Evolutionary conservation across 495 filamentous ascomycete genomes (phyloP).

Genomic region (Penicillium goetzii): DNA sequence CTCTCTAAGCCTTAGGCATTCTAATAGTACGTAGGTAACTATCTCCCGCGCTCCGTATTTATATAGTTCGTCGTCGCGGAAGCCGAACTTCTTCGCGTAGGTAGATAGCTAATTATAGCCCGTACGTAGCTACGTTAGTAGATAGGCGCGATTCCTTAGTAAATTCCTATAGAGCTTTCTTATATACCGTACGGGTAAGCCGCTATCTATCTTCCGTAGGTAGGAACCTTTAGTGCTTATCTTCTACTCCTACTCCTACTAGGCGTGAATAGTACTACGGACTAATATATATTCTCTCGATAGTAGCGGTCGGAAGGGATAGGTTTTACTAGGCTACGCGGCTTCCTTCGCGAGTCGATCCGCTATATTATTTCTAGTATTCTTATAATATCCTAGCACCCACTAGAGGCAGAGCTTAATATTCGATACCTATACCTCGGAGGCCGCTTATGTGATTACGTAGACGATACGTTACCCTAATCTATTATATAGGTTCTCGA

Average conservation of each 20-base stretch:
- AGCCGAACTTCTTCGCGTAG: no score
- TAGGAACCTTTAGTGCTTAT: slow-evolving; percentile 13
- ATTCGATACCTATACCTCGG: slow-evolving; percentile 17
- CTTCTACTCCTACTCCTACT: slow-evolving; percentile 26
- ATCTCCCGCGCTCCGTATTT: no score
- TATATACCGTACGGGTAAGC: slow-evolving; percentile 20
- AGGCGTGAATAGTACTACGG: slow-evolving; percentile 6
- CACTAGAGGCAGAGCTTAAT: slow-evolving; percentile 25
- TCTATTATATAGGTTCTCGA: slow-evolving; percentile 20
- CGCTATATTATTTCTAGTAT: slow-evolving; percentile 18
- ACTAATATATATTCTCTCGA: slow-evolving; percentile 20
- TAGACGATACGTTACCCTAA: slow-evolving; percentile 29
- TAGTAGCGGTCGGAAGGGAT: slow-evolving; percentile 22
- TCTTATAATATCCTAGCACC: slow-evolving; percentile 24
- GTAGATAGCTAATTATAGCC: no score
- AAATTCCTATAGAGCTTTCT: slow-evolving; percentile 20
- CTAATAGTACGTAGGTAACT: no score
- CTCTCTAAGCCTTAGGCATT: no score
- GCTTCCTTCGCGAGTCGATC: slow-evolving; percentile 19
- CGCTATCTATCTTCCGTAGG: slow-evolving; percentile 19
- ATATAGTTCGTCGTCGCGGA: no score
- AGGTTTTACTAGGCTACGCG: slow-evolving; percentile 18
- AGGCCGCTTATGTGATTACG: slow-evolving; percentile 21
- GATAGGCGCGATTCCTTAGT: slow-evolving; percentile 18
- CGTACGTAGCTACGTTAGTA: no score